Evolutionary conservation across 495 filamentous ascomycete species (phyloP), one percentile per base, ranked within the genome.

Genomic region (Aspergillus coremiiformis): DNA sequence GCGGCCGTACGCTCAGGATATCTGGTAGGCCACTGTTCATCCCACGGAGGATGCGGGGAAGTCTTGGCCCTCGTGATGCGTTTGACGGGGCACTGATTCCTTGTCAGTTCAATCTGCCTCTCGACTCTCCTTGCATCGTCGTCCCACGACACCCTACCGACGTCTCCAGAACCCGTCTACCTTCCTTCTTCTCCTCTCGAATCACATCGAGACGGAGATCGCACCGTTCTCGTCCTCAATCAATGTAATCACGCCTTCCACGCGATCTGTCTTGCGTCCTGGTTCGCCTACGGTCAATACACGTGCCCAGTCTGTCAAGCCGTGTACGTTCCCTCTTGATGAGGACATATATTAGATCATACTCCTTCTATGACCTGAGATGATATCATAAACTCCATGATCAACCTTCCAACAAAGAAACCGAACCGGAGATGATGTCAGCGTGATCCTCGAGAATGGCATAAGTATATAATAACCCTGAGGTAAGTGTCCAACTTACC

Each of bases 231-330:
- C 19, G 56, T 71, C 4, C 47, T 71, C 12, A 68, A 60, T 21
- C 54, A 57, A 17, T 71, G 68, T 56, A 56, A 63, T 47, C 68
- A 71, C 44, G 63, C 60, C 17, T 71, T 71, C 42, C 68, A 71
- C 27, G 47, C 57, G 0, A 21, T 48, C 4, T 71, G 68, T 58
- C 54, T 71, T 5, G 59, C 56, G 8, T 64, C 65, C 35, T 71
- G 65, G 66, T 66, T 69, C 42, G 57, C 64, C 46, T 63, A 69
- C 45, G 51, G 58, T 15, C 62, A 55, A 29, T 69, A 66, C 42
- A 59, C 54, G 17, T 69, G 68, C 49, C 68, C 68, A 11, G 61
- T 67, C 1, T 71, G 68, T 50, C 63, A 66, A 55, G 58, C 60
- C 11, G 55, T 56, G 17, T 71, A 64, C 49, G 61, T 47, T 1